Base-by-base conservation (phyloP, 768 basidiomycete genomes). In the Kwoniella newhampshirensis region DNA sequence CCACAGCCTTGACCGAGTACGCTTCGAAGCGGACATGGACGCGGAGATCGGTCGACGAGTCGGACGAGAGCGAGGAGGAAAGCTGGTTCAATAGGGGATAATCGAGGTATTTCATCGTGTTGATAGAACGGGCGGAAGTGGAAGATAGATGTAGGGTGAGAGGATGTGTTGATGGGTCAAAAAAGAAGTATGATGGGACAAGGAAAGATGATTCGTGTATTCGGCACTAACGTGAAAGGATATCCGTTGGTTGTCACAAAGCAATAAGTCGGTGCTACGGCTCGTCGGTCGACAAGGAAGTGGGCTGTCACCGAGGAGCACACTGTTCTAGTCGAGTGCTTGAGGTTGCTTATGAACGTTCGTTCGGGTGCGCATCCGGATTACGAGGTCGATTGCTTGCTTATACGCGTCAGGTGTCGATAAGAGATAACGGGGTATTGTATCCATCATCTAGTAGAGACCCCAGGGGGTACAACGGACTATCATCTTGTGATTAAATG, bases 1-100 rank as follows among this genome's bases (percentile, higher is more conserved):
- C 89, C 77, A 96, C 87, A 77, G 92, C 87, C 83, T 99, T 99
- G 83, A 91, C 92, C 72, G 88, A 89, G 81, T 97, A 99, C 0
- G 91, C 93, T 78, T 97, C 94, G 77, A 98, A 86, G 64, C 91
- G 84, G 42, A 90, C 91, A 78, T 90, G 86, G 6, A 94, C 90
- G 4, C 86, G 83, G 76, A 89, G 90, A 77, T 78, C 77, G 9
- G 68, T 60, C 3, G 67, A 61, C 2, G 60, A 55, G 40, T 92
- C 89, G 45, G 87, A 84, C 11, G 91, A 89, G 45, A 93, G 86
- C 15, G 86, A 83, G 70, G 86, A 84, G 0, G 87, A 85, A 55
- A 96, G 84, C 51, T 82, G 82, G 12, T 86, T 84, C 2, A 93
- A 81, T 41, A 86, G 84, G n/a, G 89, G 57, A 23, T 52, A 59